A percentile compares a stretch with the other conserved stretches of the same genome.
These are phyloP conservation scores for Crithidia thermophila DNA, from an alignment of 208 protist species.

Conservation along the genomic window DNA sequence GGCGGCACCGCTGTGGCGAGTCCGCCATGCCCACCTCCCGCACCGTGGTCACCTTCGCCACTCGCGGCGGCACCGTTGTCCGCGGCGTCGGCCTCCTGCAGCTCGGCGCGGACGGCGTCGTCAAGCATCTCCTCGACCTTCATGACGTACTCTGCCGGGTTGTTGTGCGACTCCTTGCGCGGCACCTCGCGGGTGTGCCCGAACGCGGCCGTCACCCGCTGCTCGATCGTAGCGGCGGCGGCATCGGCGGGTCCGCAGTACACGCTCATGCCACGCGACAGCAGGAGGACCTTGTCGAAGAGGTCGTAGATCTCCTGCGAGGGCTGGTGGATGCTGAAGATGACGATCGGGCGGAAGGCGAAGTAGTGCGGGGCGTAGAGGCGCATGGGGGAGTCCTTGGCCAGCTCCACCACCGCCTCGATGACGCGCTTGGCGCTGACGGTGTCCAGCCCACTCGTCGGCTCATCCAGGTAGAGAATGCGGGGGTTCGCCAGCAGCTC, in stretches of 20 bases:
- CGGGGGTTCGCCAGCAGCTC: constrained; percentile 91
- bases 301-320: constrained; percentile 87
- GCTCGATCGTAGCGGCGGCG: constrained; percentile 63
- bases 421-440: constrained; percentile 83
- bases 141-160: constrained; percentile 89
- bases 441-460: constrained; percentile 89
- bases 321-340: constrained; percentile 94
- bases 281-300: constrained; percentile 89
- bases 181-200: constrained; percentile 49
- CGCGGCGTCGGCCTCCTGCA: constrained; percentile 45
- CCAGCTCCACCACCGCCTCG: constrained; percentile 81
- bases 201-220: constrained; percentile 51
- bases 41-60: background rate
- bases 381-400: constrained; percentile 83
- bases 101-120: constrained; percentile 60
- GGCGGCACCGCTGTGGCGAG: constrained; percentile 15
- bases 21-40: background rate
- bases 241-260: constrained; percentile 82
- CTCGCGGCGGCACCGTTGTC: background rate
- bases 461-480: constrained; percentile 93
- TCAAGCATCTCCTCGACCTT: constrained; percentile 85
- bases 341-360: constrained; percentile 87
- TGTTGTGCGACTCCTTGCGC: constrained; percentile 44
- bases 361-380: constrained; percentile 86
- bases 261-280: constrained; percentile 81